Evolutionary conservation across 805 yeast genomes (phyloP).

Genomic region (Zygosaccharomyces bisporus): DNA sequence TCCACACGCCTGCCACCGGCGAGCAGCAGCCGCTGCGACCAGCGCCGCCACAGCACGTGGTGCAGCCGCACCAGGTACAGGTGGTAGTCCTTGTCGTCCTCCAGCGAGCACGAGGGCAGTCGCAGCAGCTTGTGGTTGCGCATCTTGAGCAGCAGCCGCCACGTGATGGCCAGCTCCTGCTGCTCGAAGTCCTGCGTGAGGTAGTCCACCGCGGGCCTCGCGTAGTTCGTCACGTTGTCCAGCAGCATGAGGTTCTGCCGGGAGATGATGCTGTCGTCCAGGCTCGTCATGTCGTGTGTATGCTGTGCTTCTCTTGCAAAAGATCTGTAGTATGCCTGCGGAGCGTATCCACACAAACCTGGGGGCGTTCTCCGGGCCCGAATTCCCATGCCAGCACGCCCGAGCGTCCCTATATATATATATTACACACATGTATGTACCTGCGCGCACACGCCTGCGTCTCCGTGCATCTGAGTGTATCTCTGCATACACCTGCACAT

Average conservation of each 20-base stretch:
- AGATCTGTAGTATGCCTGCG: too few species aligned
- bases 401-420: too few species aligned
- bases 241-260: constrained; percentile 30
- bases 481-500: not conserved
- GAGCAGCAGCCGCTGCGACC: constrained; percentile 82
- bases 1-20: constrained; percentile 61
- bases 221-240: constrained; percentile 34
- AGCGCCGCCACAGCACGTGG: constrained; percentile 90
- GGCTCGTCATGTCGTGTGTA: constrained; percentile 21
- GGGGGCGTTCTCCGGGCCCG: too few species aligned
- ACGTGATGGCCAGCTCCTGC: constrained; percentile 23
- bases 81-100: constrained; percentile 32
- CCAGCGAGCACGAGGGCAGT: constrained; percentile 35
- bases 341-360: too few species aligned
- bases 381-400: too few species aligned
- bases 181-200: constrained; percentile 25
- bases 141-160: constrained; percentile 45
- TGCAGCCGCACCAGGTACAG: constrained; percentile 50
- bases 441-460: too few species aligned
- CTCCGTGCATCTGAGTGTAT: too few species aligned
- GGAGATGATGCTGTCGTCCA: constrained; percentile 33
- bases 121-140: constrained; percentile 32
- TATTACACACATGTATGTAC: too few species aligned
- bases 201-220: constrained; percentile 31
- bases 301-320: not conserved